Base-by-base conservation (phyloP, 129 eudicot species). In the Artemisia argyi region DNA sequence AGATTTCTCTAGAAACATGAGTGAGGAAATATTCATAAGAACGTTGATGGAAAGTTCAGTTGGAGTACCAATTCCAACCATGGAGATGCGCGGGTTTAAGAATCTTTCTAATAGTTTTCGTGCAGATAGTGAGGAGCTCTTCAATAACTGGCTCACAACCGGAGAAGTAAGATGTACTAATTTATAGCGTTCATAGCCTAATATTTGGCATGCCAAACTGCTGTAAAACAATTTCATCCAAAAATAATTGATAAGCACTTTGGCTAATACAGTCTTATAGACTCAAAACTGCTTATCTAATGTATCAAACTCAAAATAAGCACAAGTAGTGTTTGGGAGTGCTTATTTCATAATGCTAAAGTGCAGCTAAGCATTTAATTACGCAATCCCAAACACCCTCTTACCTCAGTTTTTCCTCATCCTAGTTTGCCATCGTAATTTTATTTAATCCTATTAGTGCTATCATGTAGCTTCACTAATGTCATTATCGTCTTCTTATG, bases 71-170 rank as follows among this genome's bases (percentile, higher is more conserved):
- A 78, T 77, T 44, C 88, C 84, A 55, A 83, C 84, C 39, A 85
- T 88, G 90, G 95, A 88, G 78, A 85, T 78, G 83, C 16, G 83
- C 67, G 85, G 90, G 50, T 83, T 88, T 55, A 88, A 81, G 75
- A 85, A 83, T 81, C 72, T 81, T 56, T 60, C 81, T 65, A 85
- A 83, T 17, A 66, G 53, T 32, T 79, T 85, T 11, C 80, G 90
- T 13, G 73, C 84, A 3, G 95, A 85, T 66, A 88, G 90, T 57
- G 95, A 88, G 59, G 88, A 88, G 39, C 88, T 88, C 56, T 88
- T 88, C 79, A 85, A 85, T 24, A 85, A 82, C 68, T 88, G 88
- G 95, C 90, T 88, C 65, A 85, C 83, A 28, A 83, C 76, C 56
- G 95, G 83, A 69, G 90, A 88, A 87, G 95, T 85, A 85, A 88